These are phyloP conservation scores for Triadica sebifera DNA, from an alignment of 345 rosid species.

Conservation along the genomic window DNA sequence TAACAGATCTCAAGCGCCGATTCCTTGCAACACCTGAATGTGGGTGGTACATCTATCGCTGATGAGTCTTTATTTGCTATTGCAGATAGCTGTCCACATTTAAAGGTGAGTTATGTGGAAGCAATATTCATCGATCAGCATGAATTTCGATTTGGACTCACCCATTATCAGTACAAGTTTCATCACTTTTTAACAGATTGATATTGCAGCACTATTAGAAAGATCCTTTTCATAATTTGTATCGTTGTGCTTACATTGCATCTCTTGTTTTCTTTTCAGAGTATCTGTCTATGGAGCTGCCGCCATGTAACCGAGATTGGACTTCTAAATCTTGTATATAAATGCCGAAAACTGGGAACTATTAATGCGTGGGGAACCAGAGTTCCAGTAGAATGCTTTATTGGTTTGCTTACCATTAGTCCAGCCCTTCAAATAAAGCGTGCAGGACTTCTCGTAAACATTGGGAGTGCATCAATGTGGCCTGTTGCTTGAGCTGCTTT, in stretches of 20 bases:
- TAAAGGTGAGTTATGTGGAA: conserved; percentile 47
- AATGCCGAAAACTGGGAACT: conserved; percentile 67
- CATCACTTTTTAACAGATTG: no score
- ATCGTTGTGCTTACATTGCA: background rate
- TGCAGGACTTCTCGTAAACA: conserved; percentile 32
- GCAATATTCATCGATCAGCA: background rate
- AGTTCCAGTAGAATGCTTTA: conserved; percentile 60
- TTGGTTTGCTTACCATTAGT: conserved; percentile 53
- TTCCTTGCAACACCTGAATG: conserved; percentile 71
- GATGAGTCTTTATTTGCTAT: conserved; percentile 76
- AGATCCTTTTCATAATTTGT: background rate
- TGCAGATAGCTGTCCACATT: conserved; percentile 67
- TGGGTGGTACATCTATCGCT: conserved; percentile 88
- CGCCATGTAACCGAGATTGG: conserved; percentile 84
- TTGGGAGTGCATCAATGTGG: conserved; percentile 35
- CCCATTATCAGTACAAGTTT: background rate
- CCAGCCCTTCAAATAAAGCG: conserved; percentile 66
- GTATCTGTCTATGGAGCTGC: conserved; percentile 79
- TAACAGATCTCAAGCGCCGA: conserved; percentile 65
- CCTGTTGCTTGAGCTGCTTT: conserved; percentile 41
- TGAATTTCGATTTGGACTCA: background rate
- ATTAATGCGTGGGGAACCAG: conserved; percentile 89
- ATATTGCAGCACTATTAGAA: no score
- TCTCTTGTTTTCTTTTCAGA: conserved; percentile 36
- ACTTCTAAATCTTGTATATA: conserved; percentile 55